Base-by-base conservation (phyloP, 306 rosid genomes). In the Elaeagnus macrophylla region DNA sequence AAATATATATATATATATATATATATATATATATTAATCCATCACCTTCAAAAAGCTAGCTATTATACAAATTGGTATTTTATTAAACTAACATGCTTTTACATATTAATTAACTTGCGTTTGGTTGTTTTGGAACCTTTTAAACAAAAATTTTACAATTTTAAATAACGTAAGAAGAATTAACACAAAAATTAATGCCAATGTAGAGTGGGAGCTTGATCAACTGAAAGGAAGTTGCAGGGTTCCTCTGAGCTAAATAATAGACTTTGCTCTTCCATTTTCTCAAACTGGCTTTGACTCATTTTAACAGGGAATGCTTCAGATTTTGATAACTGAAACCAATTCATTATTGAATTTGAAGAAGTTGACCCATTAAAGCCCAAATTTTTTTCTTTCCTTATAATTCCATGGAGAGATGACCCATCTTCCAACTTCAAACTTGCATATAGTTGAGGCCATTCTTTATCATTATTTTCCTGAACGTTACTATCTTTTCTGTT, bases 151-250 rank as follows among this genome's bases (percentile, higher is more conserved):
- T 65, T 7, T 67, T 51, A 18, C 39, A 12, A 18, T 17, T 56
- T 10, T 51, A 16, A 17, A 50, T 7, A 32, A 18, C 18, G 41
- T 51, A 6, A 9, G 25, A 32, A 12, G 15, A 9, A n/a, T n/a
- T n/a, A n/a, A n/a, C n/a, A n/a, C n/a, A n/a, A n/a, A n/a, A n/a
- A n/a, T n/a, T n/a, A n/a, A 57, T 63, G 68, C 79, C 75, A 78
- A 10, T 67, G 79, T 60, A 85, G 80, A 41, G 74, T 72, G 12
- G 94, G 94, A 60, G 84, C 87, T 65, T 81, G 94, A 74, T 85
- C 94, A 14, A 81, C 84, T n/a, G 94, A 79, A 64, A 71, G 75
- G 81, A 85, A 85, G 77, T 65, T 71, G 60, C 75, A 79, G 17
- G 77, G 55, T 52, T 79, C 89, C 13, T 68, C 84, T 42, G 68